Evolutionary conservation across 176 grass and related monocot species (phyloP), one percentile per base, ranked within the genome.

Genomic region (Paspalum vaginatum): DNA sequence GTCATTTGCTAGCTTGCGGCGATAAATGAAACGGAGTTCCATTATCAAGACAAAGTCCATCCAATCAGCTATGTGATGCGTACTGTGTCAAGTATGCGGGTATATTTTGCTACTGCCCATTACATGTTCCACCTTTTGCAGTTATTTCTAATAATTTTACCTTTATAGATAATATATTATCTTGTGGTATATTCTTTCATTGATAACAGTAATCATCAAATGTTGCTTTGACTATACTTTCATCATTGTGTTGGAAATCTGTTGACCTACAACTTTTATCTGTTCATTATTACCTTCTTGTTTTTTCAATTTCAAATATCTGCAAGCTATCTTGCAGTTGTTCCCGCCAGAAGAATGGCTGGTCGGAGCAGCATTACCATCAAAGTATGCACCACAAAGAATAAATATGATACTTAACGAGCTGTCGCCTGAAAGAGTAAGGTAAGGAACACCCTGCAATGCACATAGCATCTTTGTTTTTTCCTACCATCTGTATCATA

Each of bases 271-370:
- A 53, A 5, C 2, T 54, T 63, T 73, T 20, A 26, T 67, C 5
- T 66, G 20, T 79, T 38, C 21, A 38, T 41, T 63, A 46, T 56
- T 87, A 21, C 76, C 17, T 47, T 83, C 5, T 51, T 22, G 57
- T 40, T 68, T 67, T 40, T 76, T 85, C 70, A 57, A 18, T 62
- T 65, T 49, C 42, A 69, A 64, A 81, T 55, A 76, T 27, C 65
- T 27, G 16, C 70, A 51, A 71, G 63, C n/a, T 85, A 4, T 5
- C 40, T 77, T 71, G 71, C 84, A 98, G 95, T 46, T 89, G 63
- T 98, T 89, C 66, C 92, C 95, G 68, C 95, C 95, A 48, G 90
- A 98, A 73, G 90, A 98, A 85, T 98, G 95, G 95, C 70, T 98
- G 25, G 92, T 90, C 79, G 90, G 78, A 72, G 74, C 63, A 69